Conservation (phyloP, 306 rosid genomes). For the Malus domestica region DNA sequence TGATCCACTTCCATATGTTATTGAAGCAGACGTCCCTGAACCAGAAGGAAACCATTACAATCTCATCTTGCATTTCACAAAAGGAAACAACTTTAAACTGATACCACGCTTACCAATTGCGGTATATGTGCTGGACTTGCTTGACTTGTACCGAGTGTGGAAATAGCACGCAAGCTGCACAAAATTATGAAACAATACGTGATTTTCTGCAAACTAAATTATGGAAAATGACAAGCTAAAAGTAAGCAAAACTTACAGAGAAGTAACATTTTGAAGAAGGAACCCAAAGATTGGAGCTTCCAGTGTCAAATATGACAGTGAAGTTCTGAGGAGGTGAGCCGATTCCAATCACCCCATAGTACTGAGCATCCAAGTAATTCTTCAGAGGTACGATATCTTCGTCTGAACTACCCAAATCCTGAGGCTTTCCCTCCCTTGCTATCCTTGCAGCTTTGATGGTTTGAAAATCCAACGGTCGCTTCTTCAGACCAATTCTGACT, state of each 20-base stretch:
- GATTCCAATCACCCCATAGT: slow-evolving; percentile 81
- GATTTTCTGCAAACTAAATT: neutral
- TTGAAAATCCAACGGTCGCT: slow-evolving; percentile 51
- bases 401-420: slow-evolving; percentile 11
- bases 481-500: slow-evolving; percentile 58
- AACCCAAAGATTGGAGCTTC: slow-evolving; percentile 86
- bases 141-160: slow-evolving; percentile 58
- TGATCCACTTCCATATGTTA: slow-evolving; percentile 69
- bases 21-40: slow-evolving; percentile 63
- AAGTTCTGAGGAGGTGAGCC: slow-evolving; percentile 84
- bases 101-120: slow-evolving; percentile 42
- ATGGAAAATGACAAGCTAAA: neutral
- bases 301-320: slow-evolving; percentile 77
- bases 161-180: slow-evolving; percentile 68
- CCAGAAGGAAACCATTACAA: slow-evolving; percentile 15
- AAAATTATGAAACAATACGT: slow-evolving; percentile 5
- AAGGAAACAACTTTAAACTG: neutral
- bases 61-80: neutral
- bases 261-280: slow-evolving; percentile 75
- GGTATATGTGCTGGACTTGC: slow-evolving; percentile 49
- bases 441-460: slow-evolving; percentile 45
- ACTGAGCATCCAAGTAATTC: slow-evolving; percentile 78
- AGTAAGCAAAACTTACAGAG: slow-evolving; percentile 44
- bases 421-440: slow-evolving; percentile 25
- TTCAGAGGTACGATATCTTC: slow-evolving; percentile 55